Percentiles rank a stretch among this genome's conserved stretches.
These are phyloP conservation scores for Fagus sylvatica DNA, from an alignment of 306 rosid genomes.

Conservation along the genomic window DNA sequence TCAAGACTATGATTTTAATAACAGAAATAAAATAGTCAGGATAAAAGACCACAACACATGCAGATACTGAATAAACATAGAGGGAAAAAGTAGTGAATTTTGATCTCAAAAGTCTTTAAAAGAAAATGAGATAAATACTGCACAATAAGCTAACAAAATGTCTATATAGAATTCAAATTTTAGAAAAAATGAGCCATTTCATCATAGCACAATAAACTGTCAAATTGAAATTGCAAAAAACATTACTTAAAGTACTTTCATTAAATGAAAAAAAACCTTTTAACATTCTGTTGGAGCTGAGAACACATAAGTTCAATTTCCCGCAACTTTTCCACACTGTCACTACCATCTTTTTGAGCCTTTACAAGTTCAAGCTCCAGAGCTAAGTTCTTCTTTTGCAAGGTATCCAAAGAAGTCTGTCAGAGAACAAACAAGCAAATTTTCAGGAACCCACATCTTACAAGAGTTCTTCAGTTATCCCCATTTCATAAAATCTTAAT, in stretches of 20 bases:
- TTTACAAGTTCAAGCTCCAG: conserved; percentile 59
- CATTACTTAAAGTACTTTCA: not conserved
- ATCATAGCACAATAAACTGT: not conserved
- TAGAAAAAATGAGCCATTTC: not conserved
- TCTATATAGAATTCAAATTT: not conserved
- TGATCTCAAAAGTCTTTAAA: not conserved
- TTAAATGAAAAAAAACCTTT: conserved; percentile 46
- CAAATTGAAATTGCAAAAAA: not conserved
- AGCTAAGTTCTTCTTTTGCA: conserved; percentile 60
- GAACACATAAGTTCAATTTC: conserved; percentile 70
- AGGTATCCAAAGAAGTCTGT: conserved; percentile 68
- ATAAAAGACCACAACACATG: not conserved
- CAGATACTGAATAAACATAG: not conserved
- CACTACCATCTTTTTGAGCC: conserved; percentile 47
- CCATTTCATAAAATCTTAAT: not conserved
- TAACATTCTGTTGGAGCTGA: conserved; percentile 66
- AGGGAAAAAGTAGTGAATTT: not conserved
- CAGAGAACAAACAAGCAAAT: conserved; percentile 20
- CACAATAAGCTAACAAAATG: not conserved
- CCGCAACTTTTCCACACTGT: conserved; percentile 58
- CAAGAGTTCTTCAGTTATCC: not conserved
- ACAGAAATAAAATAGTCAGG: not conserved
- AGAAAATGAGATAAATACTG: not conserved
- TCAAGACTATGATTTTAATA: conserved; percentile 55
- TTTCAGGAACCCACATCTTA: conserved; percentile 5